Base-by-base conservation (phyloP, 768 basidiomycete genomes). In the Collybia nuda region DNA sequence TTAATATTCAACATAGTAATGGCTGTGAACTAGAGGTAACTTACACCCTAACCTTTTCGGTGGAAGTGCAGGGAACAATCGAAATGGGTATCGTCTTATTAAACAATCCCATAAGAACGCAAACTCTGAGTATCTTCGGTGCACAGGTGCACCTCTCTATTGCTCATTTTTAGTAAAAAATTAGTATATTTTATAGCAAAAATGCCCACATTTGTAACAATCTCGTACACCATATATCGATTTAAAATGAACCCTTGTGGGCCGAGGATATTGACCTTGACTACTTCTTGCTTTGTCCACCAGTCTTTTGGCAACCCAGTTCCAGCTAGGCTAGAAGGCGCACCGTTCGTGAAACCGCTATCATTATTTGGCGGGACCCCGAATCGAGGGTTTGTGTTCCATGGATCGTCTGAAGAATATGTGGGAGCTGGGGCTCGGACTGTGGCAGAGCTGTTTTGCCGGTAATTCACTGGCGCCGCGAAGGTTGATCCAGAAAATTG, bases 161-260 rank as follows among this genome's bases (percentile, higher is more conserved):
- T 48, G 26, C 19, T 44, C 23, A 42, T 46, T 24, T n/a, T 60
- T 15, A 56, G 53, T 35, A 29, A 47, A 36, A 47, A 41, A 40
- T 36, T 40, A 35, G 19, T 26, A 36, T 6, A 22, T 11, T 54
- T 23, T 39, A 38, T 23, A 44, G 47, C 48, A 19, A 28, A 24
- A 38, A n/a, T 36, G 73, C 85, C 65, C 56, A 92, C 90, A 47
- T 91, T 86, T 19, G 90, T 84, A 9, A 78, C 69, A 23, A 98
- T 75, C 61, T 89, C 85, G 64, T 96, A 98, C 3, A 93, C 85
- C 50, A 82, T 88, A 62, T 90, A 88, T 48, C 95, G 81, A 59
- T 90, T 93, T 58, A 96, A 69, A 57, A 96, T 88, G 70, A 95
- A 95, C 2, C 94, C 94, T 65, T 95, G 93, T 58, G 90, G 92